A percentile compares a stretch with the other conserved stretches of the same genome.
Conservation (phyloP, 768 basidiomycete species). For the Collybiopsis luxurians region DNA sequence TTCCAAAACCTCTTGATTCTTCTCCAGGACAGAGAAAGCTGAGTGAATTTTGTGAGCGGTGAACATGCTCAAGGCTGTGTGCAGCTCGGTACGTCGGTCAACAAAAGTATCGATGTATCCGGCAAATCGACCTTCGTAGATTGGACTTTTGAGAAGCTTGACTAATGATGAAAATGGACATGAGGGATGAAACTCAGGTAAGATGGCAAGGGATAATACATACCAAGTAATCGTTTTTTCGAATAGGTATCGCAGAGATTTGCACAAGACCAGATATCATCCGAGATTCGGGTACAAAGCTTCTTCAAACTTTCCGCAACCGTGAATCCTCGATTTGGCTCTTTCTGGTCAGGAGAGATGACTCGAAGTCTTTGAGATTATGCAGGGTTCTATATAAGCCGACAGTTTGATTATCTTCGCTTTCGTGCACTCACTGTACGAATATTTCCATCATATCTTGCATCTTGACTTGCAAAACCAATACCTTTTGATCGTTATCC, state of each 20-base stretch:
- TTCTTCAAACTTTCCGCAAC: conserved; percentile 29
- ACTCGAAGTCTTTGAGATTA: conserved; percentile 24
- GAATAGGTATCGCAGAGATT: conserved; percentile 28
- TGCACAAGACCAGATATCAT: conserved; percentile 30
- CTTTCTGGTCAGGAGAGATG: conserved; percentile 23
- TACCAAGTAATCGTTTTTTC: conserved; percentile 20
- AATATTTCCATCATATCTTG: conserved; percentile 36
- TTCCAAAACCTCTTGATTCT: not conserved
- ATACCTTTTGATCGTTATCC: conserved; percentile 37
- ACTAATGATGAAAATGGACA: conserved; percentile 8
- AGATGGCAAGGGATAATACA: too few species aligned
- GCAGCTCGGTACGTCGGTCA: conserved; percentile 21
- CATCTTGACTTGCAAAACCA: conserved; percentile 34
- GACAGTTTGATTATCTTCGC: too few species aligned
- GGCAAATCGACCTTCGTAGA: conserved; percentile 25
- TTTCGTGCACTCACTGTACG: conserved; percentile 30
- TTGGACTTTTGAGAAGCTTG: conserved; percentile 28
- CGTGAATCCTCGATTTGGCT: conserved; percentile 26
- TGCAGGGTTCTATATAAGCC: not conserved
- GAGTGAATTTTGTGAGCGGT: conserved; percentile 21
- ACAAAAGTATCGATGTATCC: conserved; percentile 21
- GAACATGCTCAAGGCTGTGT: conserved; percentile 26
- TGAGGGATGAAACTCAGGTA: too few species aligned
- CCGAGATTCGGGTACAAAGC: conserved; percentile 20
- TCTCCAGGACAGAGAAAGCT: conserved; percentile 4